These are phyloP conservation scores for Paxillus rubicundulus DNA, from an alignment of 768 basidiomycete genomes.

Conservation along the genomic window DNA sequence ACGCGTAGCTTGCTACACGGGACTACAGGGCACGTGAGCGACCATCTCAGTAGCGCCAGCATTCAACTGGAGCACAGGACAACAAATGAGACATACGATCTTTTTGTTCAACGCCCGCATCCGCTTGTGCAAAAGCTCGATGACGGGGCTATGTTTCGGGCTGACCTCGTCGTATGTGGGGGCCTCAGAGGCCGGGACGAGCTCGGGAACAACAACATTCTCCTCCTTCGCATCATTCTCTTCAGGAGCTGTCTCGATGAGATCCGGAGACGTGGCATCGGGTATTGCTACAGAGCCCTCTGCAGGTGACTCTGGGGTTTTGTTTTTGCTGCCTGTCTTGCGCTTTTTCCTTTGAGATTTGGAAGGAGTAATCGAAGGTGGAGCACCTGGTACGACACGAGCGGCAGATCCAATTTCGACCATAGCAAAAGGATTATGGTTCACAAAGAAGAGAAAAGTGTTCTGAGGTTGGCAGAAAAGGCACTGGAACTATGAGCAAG, in stretches of 20 bases:
- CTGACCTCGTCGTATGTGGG: slow-evolving; percentile 42
- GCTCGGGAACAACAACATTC: slow-evolving; percentile 45
- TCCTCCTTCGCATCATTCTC: slow-evolving; percentile 46
- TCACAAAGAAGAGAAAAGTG: neutral
- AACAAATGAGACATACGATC: slow-evolving; percentile 53
- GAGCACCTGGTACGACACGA: slow-evolving; percentile 77
- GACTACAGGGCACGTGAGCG: slow-evolving; percentile 42
- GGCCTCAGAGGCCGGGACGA: slow-evolving; percentile 40
- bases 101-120: slow-evolving; percentile 79
- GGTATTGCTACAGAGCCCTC: slow-evolving; percentile 38
- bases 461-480: slow-evolving; percentile 1
- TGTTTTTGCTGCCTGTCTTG: slow-evolving; percentile 51
- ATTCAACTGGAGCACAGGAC: neutral
- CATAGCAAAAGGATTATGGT: slow-evolving; percentile 25
- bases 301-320: slow-evolving; percentile 46
- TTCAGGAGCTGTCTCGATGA: slow-evolving; percentile 51
- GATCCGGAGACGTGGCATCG: slow-evolving; percentile 45
- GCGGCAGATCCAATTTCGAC: slow-evolving; percentile 31
- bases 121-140: slow-evolving; percentile 78
- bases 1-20: slow-evolving; percentile 69
- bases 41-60: slow-evolving; percentile 12
- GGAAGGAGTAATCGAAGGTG: slow-evolving; percentile 53
- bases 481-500: neutral
- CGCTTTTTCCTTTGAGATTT: slow-evolving; percentile 72
- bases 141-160: slow-evolving; percentile 63